Evolutionary conservation across 2,329 filamentous ascomycete species (phyloP).

Genomic region (Aspergillus nomiae): DNA sequence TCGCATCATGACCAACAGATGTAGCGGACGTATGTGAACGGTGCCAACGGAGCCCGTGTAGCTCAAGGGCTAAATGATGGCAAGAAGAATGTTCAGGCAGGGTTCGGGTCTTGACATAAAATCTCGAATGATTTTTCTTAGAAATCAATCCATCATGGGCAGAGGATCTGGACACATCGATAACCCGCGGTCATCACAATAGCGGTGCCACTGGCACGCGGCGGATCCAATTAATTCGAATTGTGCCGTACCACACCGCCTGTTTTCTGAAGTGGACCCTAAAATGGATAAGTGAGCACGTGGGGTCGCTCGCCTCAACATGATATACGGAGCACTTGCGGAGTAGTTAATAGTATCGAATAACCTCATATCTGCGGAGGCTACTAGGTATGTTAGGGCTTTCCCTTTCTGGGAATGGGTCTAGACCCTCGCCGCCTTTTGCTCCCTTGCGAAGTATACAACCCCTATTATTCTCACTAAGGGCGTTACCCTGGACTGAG

Average conservation of each 20-base stretch:
- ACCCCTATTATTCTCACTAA: no score
- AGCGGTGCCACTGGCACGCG: neutral
- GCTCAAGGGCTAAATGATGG: slow-evolving; percentile 3
- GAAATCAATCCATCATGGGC: neutral
- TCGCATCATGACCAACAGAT: slow-evolving; percentile 31
- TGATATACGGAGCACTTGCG: neutral
- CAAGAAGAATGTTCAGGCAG: neutral
- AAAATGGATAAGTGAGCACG: neutral
- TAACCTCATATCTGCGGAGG: no score
- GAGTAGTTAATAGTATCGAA: no score
- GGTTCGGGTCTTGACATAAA: neutral
- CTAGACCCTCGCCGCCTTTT: no score
- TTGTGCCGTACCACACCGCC: slow-evolving; percentile 16
- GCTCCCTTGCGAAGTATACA: no score
- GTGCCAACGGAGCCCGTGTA: slow-evolving; percentile 7
- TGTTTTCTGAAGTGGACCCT: neutral
- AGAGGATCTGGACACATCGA: neutral
- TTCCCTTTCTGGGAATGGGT: no score
- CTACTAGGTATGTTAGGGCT: no score
- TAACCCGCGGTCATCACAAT: slow-evolving; percentile 3
- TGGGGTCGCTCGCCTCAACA: neutral
- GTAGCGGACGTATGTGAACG: slow-evolving; percentile 13
- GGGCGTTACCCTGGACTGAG: no score
- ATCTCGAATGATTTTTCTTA: neutral
- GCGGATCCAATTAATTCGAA: neutral